Evolutionary conservation across 1,139 yeast genomes (phyloP).

Genomic region (Wickerhamomyces sp.): DNA sequence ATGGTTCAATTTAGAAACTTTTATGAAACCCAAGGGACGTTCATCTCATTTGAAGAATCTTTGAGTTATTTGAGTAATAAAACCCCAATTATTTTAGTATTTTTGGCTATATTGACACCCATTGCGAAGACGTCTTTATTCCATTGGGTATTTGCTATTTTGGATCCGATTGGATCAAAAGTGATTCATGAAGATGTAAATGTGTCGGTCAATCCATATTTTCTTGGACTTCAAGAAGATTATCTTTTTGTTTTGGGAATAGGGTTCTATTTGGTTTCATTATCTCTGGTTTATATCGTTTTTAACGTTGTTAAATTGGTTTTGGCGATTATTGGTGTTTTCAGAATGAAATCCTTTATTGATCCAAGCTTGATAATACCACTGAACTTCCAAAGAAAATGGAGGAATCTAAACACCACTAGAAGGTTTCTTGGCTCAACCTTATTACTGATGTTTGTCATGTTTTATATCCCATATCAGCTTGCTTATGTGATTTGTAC

Average conservation of each 20-base stretch:
- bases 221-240: slow-evolving; percentile 61
- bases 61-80: slow-evolving; percentile 31
- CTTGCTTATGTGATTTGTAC: slow-evolving; percentile 61
- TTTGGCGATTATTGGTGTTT: neutral
- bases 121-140: slow-evolving; percentile 27
- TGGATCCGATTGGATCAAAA: slow-evolving; percentile 56
- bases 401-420: slow-evolving; percentile 9
- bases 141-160: slow-evolving; percentile 30
- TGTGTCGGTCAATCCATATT: slow-evolving; percentile 39
- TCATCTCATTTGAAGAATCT: slow-evolving; percentile 48
- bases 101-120: slow-evolving; percentile 34
- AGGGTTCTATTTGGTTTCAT: slow-evolving; percentile 47
- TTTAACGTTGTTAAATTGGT: slow-evolving; percentile 5
- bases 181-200: slow-evolving; percentile 24
- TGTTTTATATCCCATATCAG: slow-evolving; percentile 73
- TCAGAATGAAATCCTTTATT: neutral
- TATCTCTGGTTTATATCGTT: slow-evolving; percentile 39
- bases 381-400: neutral
- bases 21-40: slow-evolving; percentile 32
- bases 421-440: slow-evolving; percentile 33
- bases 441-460: slow-evolving; percentile 38
- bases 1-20: slow-evolving; percentile 42
- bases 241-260: slow-evolving; percentile 57
- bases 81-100: slow-evolving; percentile 22
- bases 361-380: neutral